These are phyloP conservation scores for Detonula confervacea DNA, from an alignment of 352 stramenopile genomes.

Conservation along the genomic window DNA sequence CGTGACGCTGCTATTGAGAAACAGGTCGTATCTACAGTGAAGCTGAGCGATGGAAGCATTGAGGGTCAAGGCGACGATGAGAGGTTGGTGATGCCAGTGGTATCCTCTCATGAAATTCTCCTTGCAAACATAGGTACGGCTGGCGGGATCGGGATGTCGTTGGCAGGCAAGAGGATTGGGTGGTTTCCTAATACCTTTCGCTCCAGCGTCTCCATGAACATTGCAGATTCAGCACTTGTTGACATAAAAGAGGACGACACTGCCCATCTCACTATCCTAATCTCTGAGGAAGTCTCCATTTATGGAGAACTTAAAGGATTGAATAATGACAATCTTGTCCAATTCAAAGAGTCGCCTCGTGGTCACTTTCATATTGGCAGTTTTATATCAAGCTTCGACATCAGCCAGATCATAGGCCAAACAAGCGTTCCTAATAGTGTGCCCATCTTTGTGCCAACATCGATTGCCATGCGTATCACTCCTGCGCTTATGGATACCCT, in stretches of 20 bases:
- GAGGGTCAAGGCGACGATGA: background rate
- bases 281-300: slow-evolving; percentile 15
- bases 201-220: background rate
- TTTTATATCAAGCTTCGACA: background rate
- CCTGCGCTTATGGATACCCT: background rate
- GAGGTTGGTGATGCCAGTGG: slow-evolving; percentile 3
- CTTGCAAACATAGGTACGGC: background rate
- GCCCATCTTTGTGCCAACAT: slow-evolving; percentile 14
- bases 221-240: slow-evolving; percentile 4
- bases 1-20: background rate
- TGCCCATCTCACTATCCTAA: slow-evolving; percentile 5
- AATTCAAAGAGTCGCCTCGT: background rate
- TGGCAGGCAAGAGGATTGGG: background rate
- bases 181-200: background rate
- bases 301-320: background rate
- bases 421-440: background rate
- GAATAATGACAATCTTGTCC: slow-evolving; percentile 6
- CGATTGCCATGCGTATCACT: slow-evolving; percentile 14
- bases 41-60: slow-evolving; percentile 2
- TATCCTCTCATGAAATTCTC: background rate
- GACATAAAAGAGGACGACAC: slow-evolving; percentile 3
- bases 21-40: background rate
- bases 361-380: background rate
- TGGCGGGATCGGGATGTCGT: background rate
- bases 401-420: background rate